Base-by-base conservation (phyloP, 2,329 filamentous ascomycete species). In the Calonectria henricotiae region DNA sequence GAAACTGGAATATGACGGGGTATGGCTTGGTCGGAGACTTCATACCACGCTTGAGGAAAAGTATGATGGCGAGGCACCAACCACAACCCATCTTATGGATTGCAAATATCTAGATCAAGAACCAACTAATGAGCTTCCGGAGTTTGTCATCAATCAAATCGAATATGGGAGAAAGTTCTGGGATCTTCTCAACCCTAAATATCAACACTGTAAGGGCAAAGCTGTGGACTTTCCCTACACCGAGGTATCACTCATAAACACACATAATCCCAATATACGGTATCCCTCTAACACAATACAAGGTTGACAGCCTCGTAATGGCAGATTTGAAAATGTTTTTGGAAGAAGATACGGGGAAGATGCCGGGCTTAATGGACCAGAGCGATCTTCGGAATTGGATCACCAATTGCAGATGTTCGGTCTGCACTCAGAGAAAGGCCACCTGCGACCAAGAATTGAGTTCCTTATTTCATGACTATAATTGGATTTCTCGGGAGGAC, bases 21-120 rank as follows among this genome's bases (percentile, higher is more conserved):
- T 5, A 4, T 27, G 12, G 1, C 20, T 47, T 47, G 20, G 44
- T 5, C 8, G 44, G 27, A 20, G 25, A 1, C 5, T 13, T 13
- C 7, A 12, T 9, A 3, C 2, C 9, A 25, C 3, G 5, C 6
- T 11, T n/a, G n/a, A n/a, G 8, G 20, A 23, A 4, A 25, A 27
- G 11, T 47, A 12, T 17, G 44, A 47, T 47, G 44, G 44, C 4
- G 44, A 25, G 20, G 1, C 4, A 25, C 20, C 44, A 2, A 25
- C 4, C 3, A 0, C 0, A 1, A 1, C 1, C 2, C 12, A 12
- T 27, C 2, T 13, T 13, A 1, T 47, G 9, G 8, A 27, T 27
- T 20, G 13, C 1, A 8, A 47, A 3, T 2, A 25, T 15, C 2
- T 47, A 11, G 11, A 27, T 13, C 20, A 47, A 8, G 20, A 47